Base-by-base conservation (phyloP, 129 eudicot species). In the Lonicera japonica region DNA sequence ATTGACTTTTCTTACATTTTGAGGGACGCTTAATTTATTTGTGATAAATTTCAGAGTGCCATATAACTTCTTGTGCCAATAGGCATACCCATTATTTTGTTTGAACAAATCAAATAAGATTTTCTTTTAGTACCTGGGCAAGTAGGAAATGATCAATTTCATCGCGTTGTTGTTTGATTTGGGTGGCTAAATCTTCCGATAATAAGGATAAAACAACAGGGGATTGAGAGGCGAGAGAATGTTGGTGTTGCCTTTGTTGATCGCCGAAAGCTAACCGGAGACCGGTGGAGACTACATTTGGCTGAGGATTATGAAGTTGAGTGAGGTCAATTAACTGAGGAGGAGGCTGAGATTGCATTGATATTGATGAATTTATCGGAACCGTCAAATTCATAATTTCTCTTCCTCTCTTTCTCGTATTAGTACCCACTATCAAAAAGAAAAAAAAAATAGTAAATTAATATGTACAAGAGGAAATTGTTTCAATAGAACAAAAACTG, bases 231-330 rank as follows among this genome's bases (percentile, higher is more conserved):
- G 83, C 63, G 10, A 66, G 38, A 47, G 75, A 58, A 18, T 29
- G 50, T 43, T 43, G 50, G 5, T 45, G 66, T 20, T 63, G 66
- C 13, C 77, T 76, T 46, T 75, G 79, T 15, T 78, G 86, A 25
- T 82, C 89, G 50, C 81, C 82, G 56, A 82, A 86, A 47, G 95
- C 72, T 63, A 86, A 65, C 5, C 82, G 76, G 25, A 86, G 83
- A 23, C 95, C 95, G 23, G 88, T 82, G 54, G 89, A 79, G 18
- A 82, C 95, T 18, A 63, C 71, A 73, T 82, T 82, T 16, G 56
- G 71, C 45, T 72, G 76, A 43, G 1, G 1, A 10, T 15, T 77
- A 14, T 83, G 87, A 19, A 80, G 78, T 54, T 80, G 87, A 16
- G 85, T 67, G 25, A 70, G 79, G 52, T 87, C 90, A 43, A 87